Evolutionary conservation across 306 rosid species (phyloP).

Genomic region (Abrus pulchellus): DNA sequence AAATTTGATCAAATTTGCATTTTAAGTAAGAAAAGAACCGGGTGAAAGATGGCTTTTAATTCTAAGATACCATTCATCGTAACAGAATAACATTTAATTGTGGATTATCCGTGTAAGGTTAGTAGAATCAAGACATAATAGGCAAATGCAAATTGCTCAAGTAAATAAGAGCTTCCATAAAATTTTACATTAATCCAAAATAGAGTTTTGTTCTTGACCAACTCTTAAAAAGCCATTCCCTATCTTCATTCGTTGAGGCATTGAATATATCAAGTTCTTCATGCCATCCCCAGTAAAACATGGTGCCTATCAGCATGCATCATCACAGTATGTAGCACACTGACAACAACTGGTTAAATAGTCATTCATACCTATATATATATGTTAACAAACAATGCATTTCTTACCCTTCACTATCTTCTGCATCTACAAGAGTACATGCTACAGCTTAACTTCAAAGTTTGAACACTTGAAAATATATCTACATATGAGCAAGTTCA

Average conservation of each 20-base stretch:
- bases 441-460: conserved; percentile 45
- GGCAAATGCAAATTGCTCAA: conserved; percentile 13
- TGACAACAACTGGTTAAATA: conserved; percentile 37
- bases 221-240: conserved; percentile 26
- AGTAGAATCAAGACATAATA: background rate
- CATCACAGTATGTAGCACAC: conserved; percentile 28
- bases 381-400: conserved; percentile 39
- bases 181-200: conserved; percentile 27
- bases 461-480: conserved; percentile 36
- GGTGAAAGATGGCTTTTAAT: background rate
- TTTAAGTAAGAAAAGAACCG: background rate
- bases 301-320: conserved; percentile 26
- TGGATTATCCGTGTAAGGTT: background rate
- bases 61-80: background rate
- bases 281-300: conserved; percentile 20
- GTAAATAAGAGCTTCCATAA: conserved; percentile 24
- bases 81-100: background rate
- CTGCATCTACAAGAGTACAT: conserved; percentile 56
- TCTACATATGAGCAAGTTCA: conserved; percentile 38
- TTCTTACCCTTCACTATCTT: conserved; percentile 55
- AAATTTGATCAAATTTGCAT: background rate
- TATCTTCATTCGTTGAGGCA: conserved; percentile 24
- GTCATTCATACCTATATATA: conserved; percentile 38
- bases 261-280: conserved; percentile 26
- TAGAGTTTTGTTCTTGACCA: conserved; percentile 24